These are phyloP conservation scores for Gossypium lobatum DNA, from an alignment of 441 rosid genomes.

Conservation along the genomic window DNA sequence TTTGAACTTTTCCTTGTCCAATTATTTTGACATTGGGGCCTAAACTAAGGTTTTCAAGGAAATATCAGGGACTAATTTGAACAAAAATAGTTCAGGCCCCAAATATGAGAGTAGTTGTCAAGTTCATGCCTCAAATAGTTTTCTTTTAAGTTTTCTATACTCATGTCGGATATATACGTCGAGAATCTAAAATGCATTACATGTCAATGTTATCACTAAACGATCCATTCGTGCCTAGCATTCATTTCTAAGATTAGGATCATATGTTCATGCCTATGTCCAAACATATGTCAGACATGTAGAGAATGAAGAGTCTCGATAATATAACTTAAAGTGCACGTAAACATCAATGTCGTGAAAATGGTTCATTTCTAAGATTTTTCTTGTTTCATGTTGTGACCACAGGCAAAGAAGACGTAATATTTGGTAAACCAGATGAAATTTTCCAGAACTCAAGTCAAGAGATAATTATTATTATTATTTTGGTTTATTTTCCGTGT, in stretches of 20 bases:
- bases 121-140: too few species aligned
- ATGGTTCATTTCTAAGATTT: neutral
- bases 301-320: neutral
- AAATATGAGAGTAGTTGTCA: too few species aligned
- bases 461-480: neutral
- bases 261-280: neutral
- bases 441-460: neutral
- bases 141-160: neutral
- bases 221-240: neutral
- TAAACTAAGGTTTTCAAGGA: too few species aligned
- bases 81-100: too few species aligned
- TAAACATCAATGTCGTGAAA: neutral
- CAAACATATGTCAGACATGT: neutral
- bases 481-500: neutral
- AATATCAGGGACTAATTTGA: too few species aligned
- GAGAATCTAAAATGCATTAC: neutral
- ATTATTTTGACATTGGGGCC: too few species aligned
- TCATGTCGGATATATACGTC: neutral
- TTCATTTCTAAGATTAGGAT: neutral
- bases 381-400: constrained; percentile 6
- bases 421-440: constrained; percentile 4
- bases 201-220: neutral
- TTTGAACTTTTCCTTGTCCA: too few species aligned
- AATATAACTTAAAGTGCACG: neutral
- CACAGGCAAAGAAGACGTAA: constrained; percentile 48